Base-by-base conservation (phyloP, 1,284 basidiomycete genomes). In the Trichosporon ovoides region DNA sequence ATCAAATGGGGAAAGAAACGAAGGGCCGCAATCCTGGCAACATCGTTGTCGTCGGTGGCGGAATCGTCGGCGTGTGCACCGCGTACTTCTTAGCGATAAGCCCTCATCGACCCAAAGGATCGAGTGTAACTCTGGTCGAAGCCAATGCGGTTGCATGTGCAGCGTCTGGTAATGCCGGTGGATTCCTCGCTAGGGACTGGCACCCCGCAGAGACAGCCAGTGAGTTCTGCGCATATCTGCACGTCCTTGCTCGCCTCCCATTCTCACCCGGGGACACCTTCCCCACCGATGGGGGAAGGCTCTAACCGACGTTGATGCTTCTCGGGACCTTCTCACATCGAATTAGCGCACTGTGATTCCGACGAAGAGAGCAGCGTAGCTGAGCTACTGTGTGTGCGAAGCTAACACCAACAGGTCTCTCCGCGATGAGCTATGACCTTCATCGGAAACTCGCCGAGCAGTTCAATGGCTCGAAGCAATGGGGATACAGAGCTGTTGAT, bases 121-220 rank as follows among this genome's bases (percentile, higher is more conserved):
- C 80, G 28, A 62, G 60, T 19, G 71, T 81, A 55, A 80, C 78
- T 1, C 73, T 97, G 7, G 74, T 96, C 52, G 93, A 97, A 76
- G 87, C 89, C 3, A 89, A 87, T 1, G 72, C 68, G 6, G 75
- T 83, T 13, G 83, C 83, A 0, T 77, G 81, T 7, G 84, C 77
- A 0, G 90, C 92, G 1, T 89, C 86, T 0, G 93, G 93, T 6
- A 95, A 95, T 72, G 88, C 90, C 0, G 93, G 91, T 2, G 93
- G 93, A 0, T 85, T 97, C n/a, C 82, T 97, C 20, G 91, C 93
- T 0, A 82, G 84, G 56, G 87, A 91, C 69, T 87, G 85, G 86
- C 84, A 85, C 69, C 77, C 78, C 2, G 71, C 72, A 22, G 75
- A 80, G 12, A 79, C 81, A 33, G 70, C 81, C 2, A 72, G 70